Evolutionary conservation across 306 rosid species (phyloP), one percentile per base, ranked within the genome.

Genomic region (Neltuma alba): DNA sequence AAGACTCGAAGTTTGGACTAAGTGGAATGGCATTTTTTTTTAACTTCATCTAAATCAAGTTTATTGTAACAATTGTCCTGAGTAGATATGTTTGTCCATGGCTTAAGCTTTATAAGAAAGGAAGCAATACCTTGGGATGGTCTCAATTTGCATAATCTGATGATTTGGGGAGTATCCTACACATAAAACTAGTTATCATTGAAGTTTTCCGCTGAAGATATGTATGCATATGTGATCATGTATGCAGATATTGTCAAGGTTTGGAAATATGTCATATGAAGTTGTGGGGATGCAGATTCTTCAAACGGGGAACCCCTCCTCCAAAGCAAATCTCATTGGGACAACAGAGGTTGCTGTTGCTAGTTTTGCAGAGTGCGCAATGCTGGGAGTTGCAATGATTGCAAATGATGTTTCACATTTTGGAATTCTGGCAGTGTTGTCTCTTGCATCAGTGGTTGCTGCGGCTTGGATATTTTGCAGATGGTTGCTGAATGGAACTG

Each of bases 181-280:
- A 38, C 20, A 20, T 30, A 23, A 74, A 81, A 33, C 36, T 55
- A 44, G 37, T 28, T 63, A 14, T 30, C 41, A 16, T 64, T 58
- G 69, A 65, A 76, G 70, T 36, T 74, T 36, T 70, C 48, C 16
- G 2, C 45, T 38, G 42, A 27, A 47, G 55, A 33, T 10, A 11
- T 82, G 38, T 83, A 48, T 65, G 71, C 27, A 13, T 54, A 34
- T 69, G 72, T 76, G 33, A 57, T 82, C 76, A 23, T 70, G 57
- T 72, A 61, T 83, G 82, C 89, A 96, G 97, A 91, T 96, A 79
- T 69, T 93, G 64, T 96, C 99, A 2, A 90, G 97, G 84, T 71
- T 93, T 60, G 98, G 99, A 75, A 95, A 96, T 92, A 91, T 91
- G 97, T 96, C 99, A 42, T 93, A 96, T 9, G 95, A 91, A 79